Conservation (phyloP, 2,329 filamentous ascomycete species). For the Paracoccidioides brasiliensis region DNA sequence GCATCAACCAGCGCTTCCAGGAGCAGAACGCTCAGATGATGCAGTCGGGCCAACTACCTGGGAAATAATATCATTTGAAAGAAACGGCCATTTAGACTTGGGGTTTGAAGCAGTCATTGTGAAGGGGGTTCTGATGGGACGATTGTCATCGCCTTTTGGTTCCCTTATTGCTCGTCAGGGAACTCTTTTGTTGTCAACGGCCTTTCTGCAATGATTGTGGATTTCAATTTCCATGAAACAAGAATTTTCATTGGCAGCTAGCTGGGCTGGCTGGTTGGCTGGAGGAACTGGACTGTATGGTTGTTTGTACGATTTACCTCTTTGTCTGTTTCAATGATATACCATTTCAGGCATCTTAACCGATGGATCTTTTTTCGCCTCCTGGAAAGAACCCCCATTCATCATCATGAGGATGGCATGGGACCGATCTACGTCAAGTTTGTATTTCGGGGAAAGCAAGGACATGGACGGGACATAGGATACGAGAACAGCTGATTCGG, state of each 20-base stretch:
- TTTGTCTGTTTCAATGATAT: neutral
- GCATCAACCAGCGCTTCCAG: constrained; percentile 82
- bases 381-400: no score
- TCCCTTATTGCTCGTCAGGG: neutral
- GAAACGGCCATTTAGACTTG: neutral
- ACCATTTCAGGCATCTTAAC: no score
- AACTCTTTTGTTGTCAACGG: neutral
- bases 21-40: constrained; percentile 58
- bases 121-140: neutral
- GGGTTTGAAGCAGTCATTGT: neutral
- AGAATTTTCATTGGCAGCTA: neutral
- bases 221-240: neutral
- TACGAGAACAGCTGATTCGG: no score
- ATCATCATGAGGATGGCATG: no score
- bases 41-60: constrained; percentile 43
- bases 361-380: neutral
- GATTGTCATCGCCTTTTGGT: neutral
- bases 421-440: no score
- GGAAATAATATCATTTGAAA: constrained; percentile 21
- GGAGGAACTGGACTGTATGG: neutral
- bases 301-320: neutral
- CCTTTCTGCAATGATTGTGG: neutral
- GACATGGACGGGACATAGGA: no score
- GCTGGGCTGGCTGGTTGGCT: neutral
- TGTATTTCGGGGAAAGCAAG: no score